These are phyloP conservation scores for Collybiopsis luxurians DNA, from an alignment of 768 basidiomycete genomes.

Conservation along the genomic window DNA sequence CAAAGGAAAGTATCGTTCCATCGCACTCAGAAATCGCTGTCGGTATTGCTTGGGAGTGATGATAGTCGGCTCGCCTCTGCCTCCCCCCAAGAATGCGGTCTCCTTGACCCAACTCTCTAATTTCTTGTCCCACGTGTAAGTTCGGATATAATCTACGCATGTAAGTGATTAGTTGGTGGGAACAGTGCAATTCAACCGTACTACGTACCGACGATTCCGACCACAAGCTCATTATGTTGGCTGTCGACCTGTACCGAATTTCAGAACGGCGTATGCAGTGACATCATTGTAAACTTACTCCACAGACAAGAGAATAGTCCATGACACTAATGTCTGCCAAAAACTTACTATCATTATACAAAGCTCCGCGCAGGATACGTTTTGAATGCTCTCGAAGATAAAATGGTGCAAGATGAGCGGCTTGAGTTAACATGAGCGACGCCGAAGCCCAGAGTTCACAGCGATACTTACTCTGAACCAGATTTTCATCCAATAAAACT, in stretches of 20 bases:
- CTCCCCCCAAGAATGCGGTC: slow-evolving; percentile 82
- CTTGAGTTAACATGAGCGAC: slow-evolving; percentile 34
- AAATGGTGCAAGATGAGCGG: slow-evolving; percentile 83
- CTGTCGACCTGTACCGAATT: slow-evolving; percentile 63
- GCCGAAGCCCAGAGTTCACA: not conserved
- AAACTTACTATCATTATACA: slow-evolving; percentile 96
- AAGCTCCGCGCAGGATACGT: slow-evolving; percentile 82
- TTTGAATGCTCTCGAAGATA: slow-evolving; percentile 97
- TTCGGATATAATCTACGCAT: slow-evolving; percentile 81
- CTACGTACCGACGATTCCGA: slow-evolving; percentile 91
- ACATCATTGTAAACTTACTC: slow-evolving; percentile 33
- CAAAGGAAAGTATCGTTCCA: slow-evolving; percentile 88
- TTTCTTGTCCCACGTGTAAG: slow-evolving; percentile 98
- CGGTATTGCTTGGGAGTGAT: slow-evolving; percentile 95
- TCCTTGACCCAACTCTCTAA: slow-evolving; percentile 99
- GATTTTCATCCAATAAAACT: slow-evolving; percentile 94
- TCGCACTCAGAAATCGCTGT: slow-evolving; percentile 80
- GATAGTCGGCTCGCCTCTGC: slow-evolving; percentile 91
- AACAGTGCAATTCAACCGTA: not conserved
- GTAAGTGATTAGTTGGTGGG: not conserved
- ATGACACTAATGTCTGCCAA: slow-evolving; percentile 92
- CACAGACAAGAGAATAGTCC: slow-evolving; percentile 97
- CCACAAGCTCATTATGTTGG: slow-evolving; percentile 83
- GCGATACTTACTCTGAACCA: slow-evolving; percentile 77
- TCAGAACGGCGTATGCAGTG: not conserved